These are phyloP conservation scores for Neofusicoccum umdonicola DNA, from an alignment of 2,329 filamentous ascomycete species.

Conservation along the genomic window DNA sequence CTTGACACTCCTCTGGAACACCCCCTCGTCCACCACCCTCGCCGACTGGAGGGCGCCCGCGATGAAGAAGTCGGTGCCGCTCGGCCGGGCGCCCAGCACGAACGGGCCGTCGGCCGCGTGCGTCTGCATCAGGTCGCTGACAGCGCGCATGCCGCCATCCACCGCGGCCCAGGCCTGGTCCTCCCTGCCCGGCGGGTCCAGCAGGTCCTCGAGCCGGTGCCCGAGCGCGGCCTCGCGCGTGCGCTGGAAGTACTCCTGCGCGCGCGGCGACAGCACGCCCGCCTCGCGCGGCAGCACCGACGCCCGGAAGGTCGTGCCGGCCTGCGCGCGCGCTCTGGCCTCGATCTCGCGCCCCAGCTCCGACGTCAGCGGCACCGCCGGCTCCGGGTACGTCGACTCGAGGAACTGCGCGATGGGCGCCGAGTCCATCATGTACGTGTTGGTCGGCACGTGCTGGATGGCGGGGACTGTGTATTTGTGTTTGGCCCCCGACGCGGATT, in stretches of 20 bases:
- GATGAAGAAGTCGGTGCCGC: conserved; percentile 42
- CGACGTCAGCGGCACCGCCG: conserved; percentile 34
- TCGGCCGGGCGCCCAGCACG: conserved; percentile 37
- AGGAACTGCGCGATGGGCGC: conserved; percentile 40
- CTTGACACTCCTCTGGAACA: conserved; percentile 19
- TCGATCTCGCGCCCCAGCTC: conserved; percentile 37
- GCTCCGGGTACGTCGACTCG: conserved; percentile 40
- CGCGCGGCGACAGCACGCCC: conserved; percentile 35
- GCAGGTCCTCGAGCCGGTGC: conserved; percentile 37
- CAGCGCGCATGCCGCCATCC: conserved; percentile 26
- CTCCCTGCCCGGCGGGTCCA: conserved; percentile 28
- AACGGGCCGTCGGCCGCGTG: conserved; percentile 23
- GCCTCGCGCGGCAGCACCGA: conserved; percentile 41
- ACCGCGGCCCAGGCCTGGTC: conserved; percentile 29
- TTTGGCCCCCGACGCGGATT: conserved; percentile 16
- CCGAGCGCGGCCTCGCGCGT: conserved; percentile 39
- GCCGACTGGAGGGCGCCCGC: conserved; percentile 36
- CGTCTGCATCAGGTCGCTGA: conserved; percentile 33
- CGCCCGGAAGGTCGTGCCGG: conserved; percentile 28
- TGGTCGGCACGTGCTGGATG: conserved; percentile 41
- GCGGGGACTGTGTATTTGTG: conserved; percentile 42
- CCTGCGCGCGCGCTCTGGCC: conserved; percentile 28
- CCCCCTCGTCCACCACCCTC: conserved; percentile 31
- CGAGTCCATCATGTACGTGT: conserved; percentile 44
- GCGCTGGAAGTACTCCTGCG: conserved; percentile 41